Evolutionary conservation across 2,329 filamentous ascomycete species (phyloP).

Genomic region (Pyrenochaeta sp.): DNA sequence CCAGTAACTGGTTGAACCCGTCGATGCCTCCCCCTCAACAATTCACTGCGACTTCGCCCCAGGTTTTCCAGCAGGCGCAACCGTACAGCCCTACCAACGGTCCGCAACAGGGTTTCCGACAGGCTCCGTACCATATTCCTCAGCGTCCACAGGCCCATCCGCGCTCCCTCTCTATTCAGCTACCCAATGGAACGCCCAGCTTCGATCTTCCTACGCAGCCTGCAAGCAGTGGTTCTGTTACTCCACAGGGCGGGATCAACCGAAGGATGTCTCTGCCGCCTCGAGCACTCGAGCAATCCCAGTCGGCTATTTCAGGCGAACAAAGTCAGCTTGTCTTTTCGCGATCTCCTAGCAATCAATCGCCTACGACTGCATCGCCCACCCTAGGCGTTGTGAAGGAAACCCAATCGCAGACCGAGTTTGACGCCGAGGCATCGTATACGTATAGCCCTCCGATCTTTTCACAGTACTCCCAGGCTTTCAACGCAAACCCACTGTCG

Average conservation of each 20-base stretch:
- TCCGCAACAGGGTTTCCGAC: constrained; percentile 48
- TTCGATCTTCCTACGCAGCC: constrained; percentile 36
- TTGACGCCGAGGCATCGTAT: constrained; percentile 26
- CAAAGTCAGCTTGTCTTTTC: constrained; percentile 26
- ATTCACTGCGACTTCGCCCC: constrained; percentile 37
- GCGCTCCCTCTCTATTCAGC: constrained; percentile 55
- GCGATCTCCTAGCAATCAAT: constrained; percentile 28
- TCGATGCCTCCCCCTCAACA: constrained; percentile 46
- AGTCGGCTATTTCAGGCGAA: constrained; percentile 18
- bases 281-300: constrained; percentile 30
- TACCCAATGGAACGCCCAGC: constrained; percentile 45
- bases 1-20: constrained; percentile 38
- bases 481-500: constrained; percentile 55
- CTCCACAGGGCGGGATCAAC: constrained; percentile 35
- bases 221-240: constrained; percentile 23
- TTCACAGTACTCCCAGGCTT: constrained; percentile 35
- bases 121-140: constrained; percentile 57
- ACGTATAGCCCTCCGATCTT: constrained; percentile 31
- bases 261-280: constrained; percentile 56
- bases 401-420: constrained; percentile 29
- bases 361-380: constrained; percentile 34
- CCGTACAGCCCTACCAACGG: constrained; percentile 28
- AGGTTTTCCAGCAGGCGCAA: constrained; percentile 26
- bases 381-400: constrained; percentile 27
- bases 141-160: constrained; percentile 47